phyloP scores from a whole-genome alignment of 305 asterid species.

The Ajuga reptans region DNA sequence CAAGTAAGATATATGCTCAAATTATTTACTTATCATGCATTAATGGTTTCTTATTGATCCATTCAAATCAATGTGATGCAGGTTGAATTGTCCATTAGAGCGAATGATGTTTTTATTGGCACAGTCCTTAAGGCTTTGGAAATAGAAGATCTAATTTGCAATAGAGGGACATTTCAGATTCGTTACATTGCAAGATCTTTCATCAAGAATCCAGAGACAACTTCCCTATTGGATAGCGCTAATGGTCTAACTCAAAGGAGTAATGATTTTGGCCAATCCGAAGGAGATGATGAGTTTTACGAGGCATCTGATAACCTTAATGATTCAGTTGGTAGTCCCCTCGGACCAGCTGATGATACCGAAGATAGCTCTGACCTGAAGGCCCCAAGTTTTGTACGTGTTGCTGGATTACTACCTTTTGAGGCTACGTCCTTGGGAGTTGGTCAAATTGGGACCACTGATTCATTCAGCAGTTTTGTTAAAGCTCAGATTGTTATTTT shows the following conservation, averaged over 20 bases:
- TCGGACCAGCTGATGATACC: conserved; percentile 26
- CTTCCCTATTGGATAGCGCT: conserved; percentile 37
- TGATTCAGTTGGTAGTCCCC: conserved; percentile 58
- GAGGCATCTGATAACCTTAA: conserved; percentile 79
- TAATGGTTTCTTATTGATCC: conserved; percentile 15
- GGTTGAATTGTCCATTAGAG: conserved; percentile 80
- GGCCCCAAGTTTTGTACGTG: conserved; percentile 68
- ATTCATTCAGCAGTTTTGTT: conserved; percentile 73
- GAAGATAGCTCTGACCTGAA: conserved; percentile 32
- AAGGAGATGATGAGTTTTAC: conserved; percentile 83
- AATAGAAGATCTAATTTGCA: conserved; percentile 67
- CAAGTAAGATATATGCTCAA: conserved; percentile 44
- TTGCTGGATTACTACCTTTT: conserved; percentile 62
- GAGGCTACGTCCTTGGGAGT: conserved; percentile 40
- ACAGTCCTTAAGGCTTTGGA: conserved; percentile 82
- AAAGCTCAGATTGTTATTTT: conserved; percentile 73
- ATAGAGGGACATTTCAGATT: conserved; percentile 37
- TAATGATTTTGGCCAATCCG: conserved; percentile 41
- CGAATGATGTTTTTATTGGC: conserved; percentile 74
- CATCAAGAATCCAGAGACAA: conserved; percentile 53
- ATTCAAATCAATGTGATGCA: conserved; percentile 30
- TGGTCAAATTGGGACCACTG: conserved; percentile 39
- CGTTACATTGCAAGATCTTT: conserved; percentile 76
- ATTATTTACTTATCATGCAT: conserved; percentile 11
- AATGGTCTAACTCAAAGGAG: conserved; percentile 28